Evolutionary conservation across 2,329 filamentous ascomycete species (phyloP).

Genomic region (Cadophora luteo-olivacea): DNA sequence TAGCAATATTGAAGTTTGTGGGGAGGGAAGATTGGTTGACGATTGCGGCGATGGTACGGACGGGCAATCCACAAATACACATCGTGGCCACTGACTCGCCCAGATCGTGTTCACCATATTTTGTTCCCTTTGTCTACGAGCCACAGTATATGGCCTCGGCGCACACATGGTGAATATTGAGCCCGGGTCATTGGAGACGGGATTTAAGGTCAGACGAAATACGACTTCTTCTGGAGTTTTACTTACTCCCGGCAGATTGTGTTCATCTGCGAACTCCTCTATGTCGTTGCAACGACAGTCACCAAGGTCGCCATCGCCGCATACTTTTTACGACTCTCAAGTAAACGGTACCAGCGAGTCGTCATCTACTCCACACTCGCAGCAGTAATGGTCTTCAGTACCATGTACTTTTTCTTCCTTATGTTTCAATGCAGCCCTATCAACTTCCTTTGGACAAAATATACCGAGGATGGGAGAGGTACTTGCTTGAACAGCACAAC

Average conservation of each 20-base stretch:
- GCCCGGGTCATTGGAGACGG: conserved; percentile 27
- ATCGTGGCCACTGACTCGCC: conserved; percentile 16
- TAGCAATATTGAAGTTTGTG: conserved; percentile 40
- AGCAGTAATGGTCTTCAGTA: conserved; percentile 36
- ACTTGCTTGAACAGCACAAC: conserved; percentile 42
- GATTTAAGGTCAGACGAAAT: conserved; percentile 36
- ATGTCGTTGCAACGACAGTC: conserved; percentile 40
- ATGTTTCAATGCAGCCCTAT: conserved; percentile 42
- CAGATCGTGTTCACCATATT: conserved; percentile 40
- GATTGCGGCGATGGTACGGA: conserved; percentile 38
- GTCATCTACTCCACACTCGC: conserved; percentile 37
- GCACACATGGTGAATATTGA: conserved; percentile 41
- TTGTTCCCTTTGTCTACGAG: conserved; percentile 36
- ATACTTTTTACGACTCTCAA: conserved; percentile 42
- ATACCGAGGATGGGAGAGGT: conserved; percentile 39
- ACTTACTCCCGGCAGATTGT: conserved; percentile 32
- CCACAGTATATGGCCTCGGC: conserved; percentile 39
- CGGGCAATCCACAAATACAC: not conserved
- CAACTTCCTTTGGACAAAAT: conserved; percentile 47
- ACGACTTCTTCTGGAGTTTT: not conserved
- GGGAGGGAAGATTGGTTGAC: conserved; percentile 44
- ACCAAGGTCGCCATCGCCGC: conserved; percentile 42
- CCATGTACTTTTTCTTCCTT: conserved; percentile 42
- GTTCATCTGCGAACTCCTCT: conserved; percentile 43
- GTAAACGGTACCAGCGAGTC: conserved; percentile 37